Evolutionary conservation across 2,329 filamentous ascomycete genomes (phyloP).

Genomic region (Claviceps capensis): DNA sequence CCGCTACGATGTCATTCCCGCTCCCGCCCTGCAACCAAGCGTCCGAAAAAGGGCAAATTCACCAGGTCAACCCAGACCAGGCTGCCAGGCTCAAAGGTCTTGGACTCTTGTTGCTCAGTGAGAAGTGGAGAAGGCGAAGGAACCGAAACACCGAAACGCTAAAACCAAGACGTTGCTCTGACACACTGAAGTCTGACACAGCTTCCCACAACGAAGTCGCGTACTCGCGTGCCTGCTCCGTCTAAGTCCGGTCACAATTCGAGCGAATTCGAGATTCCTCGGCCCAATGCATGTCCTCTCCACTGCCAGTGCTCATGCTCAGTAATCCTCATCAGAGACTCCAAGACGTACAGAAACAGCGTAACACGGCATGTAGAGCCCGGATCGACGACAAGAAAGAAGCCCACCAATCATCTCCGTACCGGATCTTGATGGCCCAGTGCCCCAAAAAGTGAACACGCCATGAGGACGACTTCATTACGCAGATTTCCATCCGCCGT

Average conservation of each 20-base stretch:
- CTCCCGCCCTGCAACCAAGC: not conserved
- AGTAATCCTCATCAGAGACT: no score
- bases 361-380: no score
- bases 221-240: no score
- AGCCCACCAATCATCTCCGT: no score
- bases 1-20: not conserved
- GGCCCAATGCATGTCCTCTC: not conserved
- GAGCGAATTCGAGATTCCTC: not conserved
- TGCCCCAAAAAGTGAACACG: not conserved
- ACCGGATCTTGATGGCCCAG: no score
- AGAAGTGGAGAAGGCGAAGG: constrained; percentile 4
- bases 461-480: not conserved
- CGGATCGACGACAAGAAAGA: no score
- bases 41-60: not conserved
- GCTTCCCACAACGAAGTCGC: no score
- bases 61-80: not conserved
- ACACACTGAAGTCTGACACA: no score
- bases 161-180: constrained; percentile 1
- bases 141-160: constrained; percentile 5
- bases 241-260: no score
- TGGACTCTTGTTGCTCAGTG: constrained; percentile 4
- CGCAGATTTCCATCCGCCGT: constrained; percentile 1
- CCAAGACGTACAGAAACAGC: no score
- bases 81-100: not conserved
- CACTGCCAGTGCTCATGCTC: not conserved